Evolutionary conservation across 2,329 filamentous ascomycete species (phyloP).

Genomic region (Penicillium crustosum): DNA sequence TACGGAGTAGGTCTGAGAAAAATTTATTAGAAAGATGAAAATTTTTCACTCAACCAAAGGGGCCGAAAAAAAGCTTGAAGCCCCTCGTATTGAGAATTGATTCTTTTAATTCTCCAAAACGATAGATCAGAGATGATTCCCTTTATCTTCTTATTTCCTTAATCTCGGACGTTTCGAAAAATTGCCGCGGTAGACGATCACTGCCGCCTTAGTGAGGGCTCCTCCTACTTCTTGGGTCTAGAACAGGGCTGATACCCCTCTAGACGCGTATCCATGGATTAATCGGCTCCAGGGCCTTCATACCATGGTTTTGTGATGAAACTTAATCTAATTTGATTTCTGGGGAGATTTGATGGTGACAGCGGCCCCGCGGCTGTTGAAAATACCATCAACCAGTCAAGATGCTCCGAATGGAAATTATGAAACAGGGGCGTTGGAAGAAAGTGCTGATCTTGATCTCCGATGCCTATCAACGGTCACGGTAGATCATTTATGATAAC

Average conservation of each 20-base stretch:
- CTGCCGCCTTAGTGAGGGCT: constrained; percentile 8
- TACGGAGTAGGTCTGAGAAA: background rate
- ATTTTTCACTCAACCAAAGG: background rate
- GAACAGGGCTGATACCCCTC: no score
- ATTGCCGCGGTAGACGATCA: constrained; percentile 20
- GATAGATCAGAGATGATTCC: background rate
- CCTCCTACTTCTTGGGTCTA: no score
- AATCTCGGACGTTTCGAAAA: constrained; percentile 17
- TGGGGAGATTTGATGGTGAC: constrained; percentile 4
- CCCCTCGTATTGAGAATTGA: background rate
- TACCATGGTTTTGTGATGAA: constrained; percentile 8
- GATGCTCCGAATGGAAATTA: background rate
- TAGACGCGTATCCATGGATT: background rate
- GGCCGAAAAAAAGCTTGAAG: background rate
- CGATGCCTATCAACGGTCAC: background rate
- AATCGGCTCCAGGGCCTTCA: background rate
- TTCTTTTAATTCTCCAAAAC: background rate
- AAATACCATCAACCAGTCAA: background rate
- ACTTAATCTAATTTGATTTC: constrained; percentile 16
- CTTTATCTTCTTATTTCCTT: background rate
- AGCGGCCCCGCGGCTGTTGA: background rate
- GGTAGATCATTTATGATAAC: background rate
- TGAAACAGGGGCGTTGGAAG: background rate
- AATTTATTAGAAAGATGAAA: background rate
- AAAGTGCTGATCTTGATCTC: background rate